Conservation (phyloP, 768 basidiomycete genomes). For the Collybia sp. region DNA sequence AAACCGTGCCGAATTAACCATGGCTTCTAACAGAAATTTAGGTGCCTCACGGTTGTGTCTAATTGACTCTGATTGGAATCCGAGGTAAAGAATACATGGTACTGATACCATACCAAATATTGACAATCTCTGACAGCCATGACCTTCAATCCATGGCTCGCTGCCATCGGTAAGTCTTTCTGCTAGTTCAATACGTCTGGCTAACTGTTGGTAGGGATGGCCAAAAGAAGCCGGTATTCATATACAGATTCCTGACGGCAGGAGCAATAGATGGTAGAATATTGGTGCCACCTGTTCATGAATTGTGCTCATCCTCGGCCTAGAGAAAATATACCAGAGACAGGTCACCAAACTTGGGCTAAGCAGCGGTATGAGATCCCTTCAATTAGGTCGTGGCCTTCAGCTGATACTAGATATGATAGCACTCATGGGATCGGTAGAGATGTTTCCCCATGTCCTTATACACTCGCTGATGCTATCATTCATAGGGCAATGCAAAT, state of each 20-base stretch:
- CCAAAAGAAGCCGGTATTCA: conserved; percentile 86
- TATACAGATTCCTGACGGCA: conserved; percentile 81
- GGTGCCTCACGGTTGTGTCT: conserved; percentile 81
- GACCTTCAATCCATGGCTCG: conserved; percentile 98
- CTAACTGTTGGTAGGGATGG: conserved; percentile 62
- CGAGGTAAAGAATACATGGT: conserved; percentile 45
- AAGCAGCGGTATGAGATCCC: conserved; percentile 65
- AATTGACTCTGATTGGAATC: conserved; percentile 94
- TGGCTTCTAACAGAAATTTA: conserved; percentile 14
- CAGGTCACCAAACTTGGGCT: conserved; percentile 93
- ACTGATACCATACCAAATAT: background rate
- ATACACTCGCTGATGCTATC: background rate
- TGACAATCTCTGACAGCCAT: conserved; percentile 40
- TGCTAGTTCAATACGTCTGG: conserved; percentile 5
- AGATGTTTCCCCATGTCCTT: conserved; percentile 4
- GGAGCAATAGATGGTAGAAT: conserved; percentile 86
- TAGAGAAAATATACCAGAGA: conserved; percentile 90
- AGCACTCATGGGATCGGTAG: conserved; percentile 74
- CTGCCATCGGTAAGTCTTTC: conserved; percentile 69
- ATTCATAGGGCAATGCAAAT: conserved; percentile 25
- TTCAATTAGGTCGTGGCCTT: background rate
- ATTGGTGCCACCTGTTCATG: background rate
- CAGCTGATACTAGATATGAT: conserved; percentile 1
- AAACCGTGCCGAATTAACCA: too few species aligned
- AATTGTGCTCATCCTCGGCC: background rate